A percentile compares a stretch with the other conserved stretches of the same genome.
Conservation (phyloP, 2,329 filamentous ascomycete genomes). For the Drechslerella coelobrocha region DNA sequence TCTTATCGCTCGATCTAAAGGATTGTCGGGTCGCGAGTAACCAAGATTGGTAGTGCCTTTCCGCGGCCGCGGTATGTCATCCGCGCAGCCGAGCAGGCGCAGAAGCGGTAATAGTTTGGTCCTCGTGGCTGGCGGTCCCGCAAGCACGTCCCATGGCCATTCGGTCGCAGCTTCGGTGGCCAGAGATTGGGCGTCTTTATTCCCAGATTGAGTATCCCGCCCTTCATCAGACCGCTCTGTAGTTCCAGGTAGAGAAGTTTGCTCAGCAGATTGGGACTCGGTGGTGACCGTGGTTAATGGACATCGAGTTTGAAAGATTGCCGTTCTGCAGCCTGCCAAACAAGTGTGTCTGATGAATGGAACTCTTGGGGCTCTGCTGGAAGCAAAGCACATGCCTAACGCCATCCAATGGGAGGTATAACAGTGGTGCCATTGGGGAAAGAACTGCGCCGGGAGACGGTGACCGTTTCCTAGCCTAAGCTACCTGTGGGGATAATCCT, state of each 20-base stretch:
- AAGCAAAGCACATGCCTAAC: conserved; percentile 32
- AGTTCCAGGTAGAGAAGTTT: background rate
- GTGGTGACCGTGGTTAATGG: too few species aligned
- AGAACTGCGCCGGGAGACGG: background rate
- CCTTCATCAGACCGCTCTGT: background rate
- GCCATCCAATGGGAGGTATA: conserved; percentile 39
- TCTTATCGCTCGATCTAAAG: conserved; percentile 32
- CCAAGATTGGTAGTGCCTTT: conserved; percentile 40
- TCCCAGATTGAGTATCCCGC: background rate
- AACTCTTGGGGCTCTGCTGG: conserved; percentile 34
- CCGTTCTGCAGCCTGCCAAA: background rate
- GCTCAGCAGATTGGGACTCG: background rate
- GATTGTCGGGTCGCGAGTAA: conserved; percentile 24
- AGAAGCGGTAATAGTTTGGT: conserved; percentile 40
- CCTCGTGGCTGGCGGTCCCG: conserved; percentile 9
- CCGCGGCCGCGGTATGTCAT: conserved; percentile 38
- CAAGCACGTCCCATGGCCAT: background rate
- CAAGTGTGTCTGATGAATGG: conserved; percentile 4
- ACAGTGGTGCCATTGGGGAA: conserved; percentile 27
- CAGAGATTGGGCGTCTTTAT: background rate
- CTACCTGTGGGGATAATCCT: too few species aligned
- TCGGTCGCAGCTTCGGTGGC: background rate
- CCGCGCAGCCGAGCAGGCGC: conserved; percentile 42
- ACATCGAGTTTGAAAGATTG: too few species aligned
- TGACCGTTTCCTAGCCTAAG: background rate